These are phyloP conservation scores for Aspergillus persii DNA, from an alignment of 2,329 filamentous ascomycete species.

Conservation along the genomic window DNA sequence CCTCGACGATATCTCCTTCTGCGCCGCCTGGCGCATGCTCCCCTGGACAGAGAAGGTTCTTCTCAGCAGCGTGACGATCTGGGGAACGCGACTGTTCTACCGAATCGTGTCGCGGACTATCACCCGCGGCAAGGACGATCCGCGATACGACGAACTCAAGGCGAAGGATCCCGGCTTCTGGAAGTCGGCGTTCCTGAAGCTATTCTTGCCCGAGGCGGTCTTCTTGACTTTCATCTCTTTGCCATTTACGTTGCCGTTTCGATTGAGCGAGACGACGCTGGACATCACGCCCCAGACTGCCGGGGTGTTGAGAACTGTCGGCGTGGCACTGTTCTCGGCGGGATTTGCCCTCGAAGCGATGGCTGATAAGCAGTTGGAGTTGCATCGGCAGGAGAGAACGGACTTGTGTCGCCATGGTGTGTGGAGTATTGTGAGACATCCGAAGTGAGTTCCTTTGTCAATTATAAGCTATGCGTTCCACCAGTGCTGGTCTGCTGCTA, in stretches of 20 bases:
- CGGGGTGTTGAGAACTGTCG: slow-evolving; percentile 38
- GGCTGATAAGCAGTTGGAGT: slow-evolving; percentile 56
- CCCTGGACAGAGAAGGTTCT: slow-evolving; percentile 57
- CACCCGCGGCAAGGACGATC: slow-evolving; percentile 54
- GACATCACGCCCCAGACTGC: slow-evolving; percentile 25
- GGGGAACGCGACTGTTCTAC: slow-evolving; percentile 58
- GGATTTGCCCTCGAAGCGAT: slow-evolving; percentile 57
- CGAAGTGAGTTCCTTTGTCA: slow-evolving; percentile 50
- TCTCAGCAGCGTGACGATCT: slow-evolving; percentile 56
- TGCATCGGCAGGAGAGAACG: slow-evolving; percentile 46
- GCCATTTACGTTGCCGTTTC: slow-evolving; percentile 57
- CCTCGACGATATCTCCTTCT: slow-evolving; percentile 46
- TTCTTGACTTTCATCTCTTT: slow-evolving; percentile 57
- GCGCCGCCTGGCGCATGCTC: slow-evolving; percentile 48
- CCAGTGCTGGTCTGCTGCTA: background rate
- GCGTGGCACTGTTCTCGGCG: slow-evolving; percentile 56
- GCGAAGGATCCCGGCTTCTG: slow-evolving; percentile 53
- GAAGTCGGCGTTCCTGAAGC: slow-evolving; percentile 54
- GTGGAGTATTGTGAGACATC: slow-evolving; percentile 61
- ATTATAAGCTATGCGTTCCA: background rate
- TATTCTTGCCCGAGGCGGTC: slow-evolving; percentile 59
- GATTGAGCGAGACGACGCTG: slow-evolving; percentile 28
- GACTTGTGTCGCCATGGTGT: slow-evolving; percentile 56
- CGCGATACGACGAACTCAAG: slow-evolving; percentile 55
- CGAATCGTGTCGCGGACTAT: slow-evolving; percentile 52